A percentile compares a stretch with the other conserved stretches of the same genome.
phyloP scores from a whole-genome alignment of 2,329 filamentous ascomycete species.

The Lithohypha guttulata region DNA sequence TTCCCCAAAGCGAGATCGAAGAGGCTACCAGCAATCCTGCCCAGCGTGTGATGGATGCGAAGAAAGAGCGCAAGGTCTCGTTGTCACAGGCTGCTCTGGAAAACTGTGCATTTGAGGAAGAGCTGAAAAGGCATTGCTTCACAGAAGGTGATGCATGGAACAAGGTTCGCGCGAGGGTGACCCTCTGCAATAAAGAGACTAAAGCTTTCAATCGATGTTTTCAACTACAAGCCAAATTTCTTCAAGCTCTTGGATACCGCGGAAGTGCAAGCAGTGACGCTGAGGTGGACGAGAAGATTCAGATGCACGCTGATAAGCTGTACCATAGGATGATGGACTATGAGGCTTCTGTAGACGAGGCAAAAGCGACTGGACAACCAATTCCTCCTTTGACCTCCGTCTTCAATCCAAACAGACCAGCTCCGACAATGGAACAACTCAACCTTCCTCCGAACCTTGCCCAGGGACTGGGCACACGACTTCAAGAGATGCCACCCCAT shows the following conservation, averaged over 20 bases:
- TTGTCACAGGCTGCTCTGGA: constrained; percentile 78
- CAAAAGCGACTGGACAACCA: constrained; percentile 33
- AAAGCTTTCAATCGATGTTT: constrained; percentile 76
- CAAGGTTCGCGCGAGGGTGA: constrained; percentile 44
- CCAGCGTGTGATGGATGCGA: constrained; percentile 69
- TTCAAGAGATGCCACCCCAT: constrained; percentile 35
- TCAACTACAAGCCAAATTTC: constrained; percentile 75
- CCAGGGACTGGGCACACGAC: constrained; percentile 24
- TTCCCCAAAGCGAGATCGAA: constrained; percentile 59
- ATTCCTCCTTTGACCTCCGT: constrained; percentile 35
- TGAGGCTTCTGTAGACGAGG: constrained; percentile 60
- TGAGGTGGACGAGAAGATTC: constrained; percentile 72
- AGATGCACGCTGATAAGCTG: constrained; percentile 87
- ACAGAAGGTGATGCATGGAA: constrained; percentile 56
- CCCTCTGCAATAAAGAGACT: constrained; percentile 71
- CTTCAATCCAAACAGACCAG: constrained; percentile 29
- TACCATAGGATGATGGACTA: constrained; percentile 80
- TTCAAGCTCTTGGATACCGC: constrained; percentile 76
- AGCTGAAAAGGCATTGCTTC: constrained; percentile 75
- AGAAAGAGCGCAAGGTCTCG: constrained; percentile 67
- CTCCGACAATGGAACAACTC: constrained; percentile 27
- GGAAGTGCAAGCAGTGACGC: constrained; percentile 51
- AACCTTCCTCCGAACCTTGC: constrained; percentile 16
- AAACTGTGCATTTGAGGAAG: constrained; percentile 83
- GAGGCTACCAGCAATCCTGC: constrained; percentile 63